Base-by-base conservation (phyloP, 768 basidiomycete species). In the Scleroderma bovista region DNA sequence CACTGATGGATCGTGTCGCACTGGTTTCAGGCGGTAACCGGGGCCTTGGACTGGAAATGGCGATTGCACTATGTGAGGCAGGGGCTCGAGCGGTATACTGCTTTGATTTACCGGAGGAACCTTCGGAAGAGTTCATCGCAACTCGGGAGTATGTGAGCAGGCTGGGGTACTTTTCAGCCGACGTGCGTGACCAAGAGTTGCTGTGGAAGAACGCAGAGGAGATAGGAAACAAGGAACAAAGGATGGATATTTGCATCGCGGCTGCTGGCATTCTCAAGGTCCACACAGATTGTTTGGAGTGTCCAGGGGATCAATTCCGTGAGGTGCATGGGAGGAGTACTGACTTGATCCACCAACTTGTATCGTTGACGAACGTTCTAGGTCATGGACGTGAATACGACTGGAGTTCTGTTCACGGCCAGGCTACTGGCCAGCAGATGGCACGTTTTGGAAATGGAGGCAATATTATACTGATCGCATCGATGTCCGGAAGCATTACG, bases 31-130 rank as follows among this genome's bases (percentile, higher is more conserved):
- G 84, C 6, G 83, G 75, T 0, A 79, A 83, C 52, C 69, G 83
- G 29, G 84, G 88, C 0, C 76, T 91, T 15, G 89, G 89, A 3
- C 78, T 92, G n/a, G 89, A 92, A 69, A 85, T 86, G 83, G 86
- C 86, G 32, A 69, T 89, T 47, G 79, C 82, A 4, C 69, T 90
- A 38, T 77, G 77, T 38, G 88, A 90, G 68, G 83, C 79, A 13
- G 88, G 88, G 31, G 84, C 84, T 6, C 74, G 78, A 8, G 81
- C 73, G 0, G 73, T 87, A 15, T 87, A 88, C 64, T 86, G 84
- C 60, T 67, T 86, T 12, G 86, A 88, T 63, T 70, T 87, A 10
- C 77, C 83, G 1, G 52, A 60, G 34, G 62, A 64, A 33, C 79
- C 86, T 0, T 79, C 79, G 2, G 73, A 72, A 1, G 84, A 83